Base-by-base conservation (phyloP, 805 yeast genomes). In the Metschnikowia continentalis region DNA sequence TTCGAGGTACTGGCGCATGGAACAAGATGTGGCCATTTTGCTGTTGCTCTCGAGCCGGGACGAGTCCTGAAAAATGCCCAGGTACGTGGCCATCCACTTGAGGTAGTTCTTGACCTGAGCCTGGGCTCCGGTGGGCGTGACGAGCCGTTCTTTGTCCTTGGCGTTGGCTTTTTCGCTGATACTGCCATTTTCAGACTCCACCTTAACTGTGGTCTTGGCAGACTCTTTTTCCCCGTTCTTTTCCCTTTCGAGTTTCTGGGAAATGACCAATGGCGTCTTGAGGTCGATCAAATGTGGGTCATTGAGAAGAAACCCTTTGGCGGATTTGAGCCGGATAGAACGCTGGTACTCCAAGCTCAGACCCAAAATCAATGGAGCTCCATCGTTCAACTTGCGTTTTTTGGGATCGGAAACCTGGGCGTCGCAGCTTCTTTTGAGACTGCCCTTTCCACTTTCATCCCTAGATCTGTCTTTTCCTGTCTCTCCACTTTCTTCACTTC, bases 1-100 rank as follows among this genome's bases (percentile, higher is more conserved):
- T 46, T 81, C 86, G 64, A 77, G 76, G 59, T 79, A 83, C 57
- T 83, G 85, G 35, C 77, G 70, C 52, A 85, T 65, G 32, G 77
- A 79, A 66, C 80, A 82, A 6, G 78, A 57, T 0, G 86, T 76
- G 0, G 85, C 76, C 42, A 69, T 66, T 50, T 74, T 76, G 54
- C 47, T 56, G 14, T 42, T 48, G 13, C 52, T 47, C 15, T 57
- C 62, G 15, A 48, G 49, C 5, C 55, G 42, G 2, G 53, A 32
- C 1, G 58, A 52, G 33, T 63, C 66, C 42, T 59, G 58, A 3
- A 55, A 19, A 3, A 40, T 37, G 14, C 54, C 39, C 61, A 57
- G 54, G 35, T 35, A 35, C 10, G 49, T 45, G n/a, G 54, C 58
- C 3, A 57, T 49, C 59, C 59, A 57, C 32, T 54, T 52, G 30